Conservation (phyloP, 164 flowering plant species). For the Stephania japonica region DNA sequence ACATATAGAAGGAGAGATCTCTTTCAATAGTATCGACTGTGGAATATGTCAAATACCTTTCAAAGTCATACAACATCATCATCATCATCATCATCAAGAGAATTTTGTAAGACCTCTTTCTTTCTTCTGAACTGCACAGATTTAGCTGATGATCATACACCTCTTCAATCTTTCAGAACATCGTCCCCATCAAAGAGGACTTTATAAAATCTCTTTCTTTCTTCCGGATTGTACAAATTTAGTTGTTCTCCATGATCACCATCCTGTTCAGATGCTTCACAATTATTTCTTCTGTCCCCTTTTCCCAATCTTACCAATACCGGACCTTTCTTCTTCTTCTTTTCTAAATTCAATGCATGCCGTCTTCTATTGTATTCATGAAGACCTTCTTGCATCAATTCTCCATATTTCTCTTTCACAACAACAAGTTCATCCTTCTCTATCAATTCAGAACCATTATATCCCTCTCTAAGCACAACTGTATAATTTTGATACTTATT, state of each 20-base stretch:
- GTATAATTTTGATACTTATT: conserved; percentile 80
- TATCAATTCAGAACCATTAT: conserved; percentile 59
- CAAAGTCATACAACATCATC: conserved; percentile 4
- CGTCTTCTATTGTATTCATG: conserved; percentile 68
- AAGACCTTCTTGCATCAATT: conserved; percentile 88
- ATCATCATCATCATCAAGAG: conserved; percentile 20
- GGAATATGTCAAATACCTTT: conserved; percentile 5
- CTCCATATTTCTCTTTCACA: conserved; percentile 91
- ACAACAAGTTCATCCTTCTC: conserved; percentile 83
- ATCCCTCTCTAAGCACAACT: conserved; percentile 81
- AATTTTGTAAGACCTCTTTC: conserved; percentile 53
- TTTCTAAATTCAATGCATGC: conserved; percentile 53
- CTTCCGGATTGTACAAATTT: conserved; percentile 64
- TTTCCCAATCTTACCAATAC: conserved; percentile 22
- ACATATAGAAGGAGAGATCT: background rate
- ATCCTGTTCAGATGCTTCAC: conserved; percentile 37
- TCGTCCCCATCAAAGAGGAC: conserved; percentile 22
- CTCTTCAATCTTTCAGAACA: conserved; percentile 18
- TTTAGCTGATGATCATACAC: conserved; percentile 37
- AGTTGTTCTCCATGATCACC: conserved; percentile 32
- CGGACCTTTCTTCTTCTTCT: conserved; percentile 49
- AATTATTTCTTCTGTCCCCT: conserved; percentile 16
- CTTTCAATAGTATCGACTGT: background rate
- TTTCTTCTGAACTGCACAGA: conserved; percentile 71
- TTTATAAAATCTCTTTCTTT: conserved; percentile 66